Conservation (phyloP, 495 filamentous ascomycete species). For the Friedmanniomyces simplex region DNA sequence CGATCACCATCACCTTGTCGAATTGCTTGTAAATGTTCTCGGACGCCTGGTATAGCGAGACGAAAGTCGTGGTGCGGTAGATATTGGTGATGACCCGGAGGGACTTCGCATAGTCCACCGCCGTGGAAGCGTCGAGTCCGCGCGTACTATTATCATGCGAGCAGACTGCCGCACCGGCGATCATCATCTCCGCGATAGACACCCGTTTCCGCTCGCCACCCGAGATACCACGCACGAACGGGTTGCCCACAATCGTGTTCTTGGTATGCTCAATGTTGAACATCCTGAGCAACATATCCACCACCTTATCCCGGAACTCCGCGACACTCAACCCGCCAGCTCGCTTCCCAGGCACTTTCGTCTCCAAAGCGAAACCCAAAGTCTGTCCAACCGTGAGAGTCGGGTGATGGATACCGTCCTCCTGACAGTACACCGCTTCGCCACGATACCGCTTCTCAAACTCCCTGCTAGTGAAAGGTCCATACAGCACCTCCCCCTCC, state of each 20-base stretch:
- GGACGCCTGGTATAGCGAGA: slow-evolving; percentile 72
- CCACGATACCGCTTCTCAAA: slow-evolving; percentile 63
- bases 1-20: slow-evolving; percentile 69
- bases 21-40: slow-evolving; percentile 80
- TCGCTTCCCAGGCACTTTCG: slow-evolving; percentile 65
- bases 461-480: slow-evolving; percentile 50
- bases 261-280: slow-evolving; percentile 80
- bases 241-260: slow-evolving; percentile 71
- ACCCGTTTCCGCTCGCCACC: slow-evolving; percentile 78
- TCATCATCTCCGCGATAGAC: slow-evolving; percentile 60
- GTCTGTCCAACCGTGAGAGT: slow-evolving; percentile 63
- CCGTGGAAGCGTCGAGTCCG: slow-evolving; percentile 74
- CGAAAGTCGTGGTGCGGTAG: slow-evolving; percentile 69
- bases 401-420: slow-evolving; percentile 73
- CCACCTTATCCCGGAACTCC: slow-evolving; percentile 61
- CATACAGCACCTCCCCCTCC: slow-evolving; percentile 70
- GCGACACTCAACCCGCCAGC: slow-evolving; percentile 53
- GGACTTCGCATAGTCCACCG: slow-evolving; percentile 63
- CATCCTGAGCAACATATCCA: slow-evolving; percentile 65
- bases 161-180: slow-evolving; percentile 58
- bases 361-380: slow-evolving; percentile 70
- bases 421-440: slow-evolving; percentile 77
- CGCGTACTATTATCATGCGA: slow-evolving; percentile 82
- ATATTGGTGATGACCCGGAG: slow-evolving; percentile 68
- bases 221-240: slow-evolving; percentile 72